These are phyloP conservation scores for Iberis pinnata DNA, from an alignment of 345 rosid genomes.

Conservation along the genomic window DNA sequence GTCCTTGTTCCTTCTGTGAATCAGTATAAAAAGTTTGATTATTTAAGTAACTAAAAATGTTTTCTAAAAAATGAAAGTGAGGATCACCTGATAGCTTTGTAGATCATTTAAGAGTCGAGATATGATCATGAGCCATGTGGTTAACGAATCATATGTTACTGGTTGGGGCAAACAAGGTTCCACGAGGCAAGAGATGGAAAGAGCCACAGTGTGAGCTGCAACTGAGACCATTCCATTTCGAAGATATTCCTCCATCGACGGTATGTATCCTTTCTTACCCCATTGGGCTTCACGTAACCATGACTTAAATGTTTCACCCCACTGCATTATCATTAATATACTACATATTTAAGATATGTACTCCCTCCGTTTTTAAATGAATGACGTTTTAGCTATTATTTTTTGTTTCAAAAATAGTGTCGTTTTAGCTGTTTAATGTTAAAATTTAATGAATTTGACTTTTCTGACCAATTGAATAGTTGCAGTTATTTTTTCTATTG, in stretches of 20 bases:
- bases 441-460: too few species aligned
- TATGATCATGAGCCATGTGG: conserved; percentile 42
- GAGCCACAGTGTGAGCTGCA: conserved; percentile 42
- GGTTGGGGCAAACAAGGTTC: conserved; percentile 18
- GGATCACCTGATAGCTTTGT: conserved; percentile 44
- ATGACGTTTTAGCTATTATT: too few species aligned
- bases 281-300: conserved; percentile 57
- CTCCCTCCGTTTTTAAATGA: too few species aligned
- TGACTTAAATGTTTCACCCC: conserved; percentile 56
- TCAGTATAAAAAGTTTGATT: too few species aligned
- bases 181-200: conserved; percentile 32
- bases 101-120: conserved; percentile 49
- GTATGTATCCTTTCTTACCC: conserved; percentile 37
- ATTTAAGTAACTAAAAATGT: too few species aligned
- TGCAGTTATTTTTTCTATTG: too few species aligned
- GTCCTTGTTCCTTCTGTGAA: conserved; percentile 38
- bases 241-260: conserved; percentile 42
- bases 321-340: conserved; percentile 31
- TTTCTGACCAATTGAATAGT: too few species aligned
- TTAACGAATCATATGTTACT: conserved; percentile 33
- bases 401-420: too few species aligned
- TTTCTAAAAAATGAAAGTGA: too few species aligned
- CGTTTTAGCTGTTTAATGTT: too few species aligned
- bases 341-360: too few species aligned
- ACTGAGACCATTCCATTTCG: conserved; percentile 39